These are phyloP conservation scores for Magnusiomyces tetraspermus DNA, from an alignment of 1,139 yeast genomes.

Conservation along the genomic window DNA sequence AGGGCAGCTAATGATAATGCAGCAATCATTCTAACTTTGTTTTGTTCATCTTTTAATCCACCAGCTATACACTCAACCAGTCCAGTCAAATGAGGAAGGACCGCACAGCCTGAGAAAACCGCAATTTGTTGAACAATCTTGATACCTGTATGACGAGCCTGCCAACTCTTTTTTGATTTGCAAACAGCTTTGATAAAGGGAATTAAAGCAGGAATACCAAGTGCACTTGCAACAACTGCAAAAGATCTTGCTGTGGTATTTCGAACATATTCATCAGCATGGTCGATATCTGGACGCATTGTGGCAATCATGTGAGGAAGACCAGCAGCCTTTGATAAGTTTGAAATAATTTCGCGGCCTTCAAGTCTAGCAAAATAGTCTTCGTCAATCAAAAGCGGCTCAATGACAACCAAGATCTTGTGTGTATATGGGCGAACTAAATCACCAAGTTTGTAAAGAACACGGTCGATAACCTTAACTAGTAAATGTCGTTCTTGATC, in stretches of 20 bases:
- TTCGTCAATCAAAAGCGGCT: slow-evolving; percentile 75
- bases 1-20: slow-evolving; percentile 65
- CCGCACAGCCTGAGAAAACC: slow-evolving; percentile 57
- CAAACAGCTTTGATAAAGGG: slow-evolving; percentile 83
- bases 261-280: slow-evolving; percentile 72
- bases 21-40: slow-evolving; percentile 57
- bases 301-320: slow-evolving; percentile 66
- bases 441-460: slow-evolving; percentile 56
- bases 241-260: slow-evolving; percentile 69
- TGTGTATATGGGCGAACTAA: slow-evolving; percentile 65
- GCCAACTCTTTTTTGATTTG: slow-evolving; percentile 69
- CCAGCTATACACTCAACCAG: slow-evolving; percentile 53
- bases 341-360: slow-evolving; percentile 71
- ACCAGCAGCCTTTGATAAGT: slow-evolving; percentile 74
- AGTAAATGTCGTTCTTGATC: slow-evolving; percentile 79
- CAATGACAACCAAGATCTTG: slow-evolving; percentile 59
- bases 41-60: slow-evolving; percentile 61
- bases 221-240: slow-evolving; percentile 75
- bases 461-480: slow-evolving; percentile 65
- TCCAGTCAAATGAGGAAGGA: slow-evolving; percentile 63
- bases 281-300: slow-evolving; percentile 74
- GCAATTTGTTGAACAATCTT: slow-evolving; percentile 72
- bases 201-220: slow-evolving; percentile 61
- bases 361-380: slow-evolving; percentile 64
- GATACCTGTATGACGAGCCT: slow-evolving; percentile 80